Evolutionary conservation across 768 basidiomycete genomes (phyloP).

Genomic region (Lentinus tigrinus): DNA sequence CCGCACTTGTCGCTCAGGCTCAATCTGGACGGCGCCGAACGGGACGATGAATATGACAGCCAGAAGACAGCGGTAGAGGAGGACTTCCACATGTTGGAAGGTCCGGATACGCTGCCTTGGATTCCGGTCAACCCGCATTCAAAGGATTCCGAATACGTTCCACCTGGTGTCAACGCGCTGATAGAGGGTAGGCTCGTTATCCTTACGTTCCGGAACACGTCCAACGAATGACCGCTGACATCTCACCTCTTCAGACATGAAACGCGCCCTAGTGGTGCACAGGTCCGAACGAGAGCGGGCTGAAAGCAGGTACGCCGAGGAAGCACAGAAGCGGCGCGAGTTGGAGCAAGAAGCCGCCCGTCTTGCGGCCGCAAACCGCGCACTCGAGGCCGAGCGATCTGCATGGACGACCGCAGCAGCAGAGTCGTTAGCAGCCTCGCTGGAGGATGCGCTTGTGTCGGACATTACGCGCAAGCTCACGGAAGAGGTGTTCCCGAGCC

Average conservation of each 20-base stretch:
- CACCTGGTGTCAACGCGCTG: slow-evolving; percentile 34
- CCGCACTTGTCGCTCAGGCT: not conserved
- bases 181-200: slow-evolving; percentile 31
- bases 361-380: slow-evolving; percentile 14
- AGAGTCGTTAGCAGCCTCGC: slow-evolving; percentile 13
- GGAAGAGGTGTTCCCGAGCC: not conserved
- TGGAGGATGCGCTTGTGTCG: slow-evolving; percentile 9
- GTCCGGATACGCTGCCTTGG: slow-evolving; percentile 36
- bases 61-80: not conserved
- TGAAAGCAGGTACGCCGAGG: slow-evolving; percentile 32
- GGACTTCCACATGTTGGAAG: slow-evolving; percentile 35
- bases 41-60: not conserved
- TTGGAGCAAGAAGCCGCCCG: slow-evolving; percentile 28
- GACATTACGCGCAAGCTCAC: slow-evolving; percentile 7
- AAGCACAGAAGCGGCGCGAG: slow-evolving; percentile 30
- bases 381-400: slow-evolving; percentile 14
- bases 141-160: slow-evolving; percentile 27
- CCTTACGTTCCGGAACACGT: slow-evolving; percentile 5
- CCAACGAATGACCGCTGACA: no score
- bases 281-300: slow-evolving; percentile 33
- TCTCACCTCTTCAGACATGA: slow-evolving; percentile 29
- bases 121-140: slow-evolving; percentile 22
- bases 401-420: slow-evolving; percentile 19
- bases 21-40: not conserved
- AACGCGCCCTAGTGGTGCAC: slow-evolving; percentile 31